A percentile compares a stretch with the other conserved stretches of the same genome.
Conservation (phyloP, 768 basidiomycete genomes). For the Auricularia sp. region DNA sequence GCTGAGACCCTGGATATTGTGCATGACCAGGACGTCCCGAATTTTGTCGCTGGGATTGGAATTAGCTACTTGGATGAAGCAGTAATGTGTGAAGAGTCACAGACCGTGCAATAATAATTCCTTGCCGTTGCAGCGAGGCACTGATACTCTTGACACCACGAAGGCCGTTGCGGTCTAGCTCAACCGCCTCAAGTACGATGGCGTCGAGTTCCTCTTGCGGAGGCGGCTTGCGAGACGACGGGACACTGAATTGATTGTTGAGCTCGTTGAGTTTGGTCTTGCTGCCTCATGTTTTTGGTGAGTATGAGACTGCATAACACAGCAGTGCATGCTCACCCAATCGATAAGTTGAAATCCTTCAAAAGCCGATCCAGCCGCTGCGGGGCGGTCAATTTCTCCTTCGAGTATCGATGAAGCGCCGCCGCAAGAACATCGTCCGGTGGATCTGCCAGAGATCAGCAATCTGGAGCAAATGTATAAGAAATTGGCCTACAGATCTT, state of each 20-base stretch:
- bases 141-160: too few species aligned
- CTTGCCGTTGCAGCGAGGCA: background rate
- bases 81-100: background rate
- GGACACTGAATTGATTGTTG: background rate
- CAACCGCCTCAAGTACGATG: too few species aligned
- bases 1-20: background rate
- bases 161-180: too few species aligned
- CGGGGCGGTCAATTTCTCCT: background rate
- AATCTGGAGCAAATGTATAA: too few species aligned
- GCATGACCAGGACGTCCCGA: background rate
- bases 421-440: background rate
- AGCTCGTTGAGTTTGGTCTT: background rate
- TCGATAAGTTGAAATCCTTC: conserved; percentile 2
- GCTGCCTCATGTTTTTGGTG: background rate
- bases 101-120: background rate
- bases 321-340: background rate
- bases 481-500: too few species aligned
- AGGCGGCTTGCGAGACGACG: too few species aligned
- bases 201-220: too few species aligned
- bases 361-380: background rate
- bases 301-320: background rate
- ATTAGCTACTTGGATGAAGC: background rate
- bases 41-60: background rate
- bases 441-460: background rate
- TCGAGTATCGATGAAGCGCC: background rate